These are phyloP conservation scores for Saccharomyces hybrid DNA, from an alignment of 1,139 yeast genomes.

Conservation along the genomic window DNA sequence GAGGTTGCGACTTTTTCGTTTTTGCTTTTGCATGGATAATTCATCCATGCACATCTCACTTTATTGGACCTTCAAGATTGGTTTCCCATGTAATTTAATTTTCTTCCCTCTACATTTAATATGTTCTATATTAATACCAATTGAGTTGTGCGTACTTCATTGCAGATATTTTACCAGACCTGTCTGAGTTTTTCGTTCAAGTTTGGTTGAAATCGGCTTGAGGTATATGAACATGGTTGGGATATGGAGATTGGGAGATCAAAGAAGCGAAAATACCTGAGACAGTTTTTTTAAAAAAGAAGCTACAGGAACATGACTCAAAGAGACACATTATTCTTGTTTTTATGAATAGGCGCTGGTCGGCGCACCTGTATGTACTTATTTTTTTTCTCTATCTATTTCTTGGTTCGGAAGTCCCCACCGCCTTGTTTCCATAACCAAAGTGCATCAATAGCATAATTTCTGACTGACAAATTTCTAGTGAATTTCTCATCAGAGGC, in stretches of 20 bases:
- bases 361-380: conserved; percentile 1
- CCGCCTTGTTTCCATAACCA: conserved; percentile 91
- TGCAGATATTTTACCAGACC: not conserved
- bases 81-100: not conserved
- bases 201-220: not conserved
- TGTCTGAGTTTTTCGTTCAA: not conserved
- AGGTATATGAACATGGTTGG: not conserved
- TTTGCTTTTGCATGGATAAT: not conserved
- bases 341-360: conserved; percentile 7
- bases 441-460: conserved; percentile 84
- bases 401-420: conserved; percentile 36
- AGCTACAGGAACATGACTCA: not conserved
- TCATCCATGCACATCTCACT: not conserved
- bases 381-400: conserved; percentile 5
- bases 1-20: not conserved
- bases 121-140: not conserved
- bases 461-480: conserved; percentile 65
- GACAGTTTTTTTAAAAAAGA: not conserved
- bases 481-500: conserved; percentile 68
- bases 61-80: not conserved
- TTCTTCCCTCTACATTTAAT: not conserved
- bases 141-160: not conserved
- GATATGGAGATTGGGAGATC: not conserved
- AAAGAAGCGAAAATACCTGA: not conserved
- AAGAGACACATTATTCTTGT: conserved; percentile 1